Evolutionary conservation across 768 basidiomycete genomes (phyloP), one percentile per base, ranked within the genome.

Genomic region (Amanita rubescens): DNA sequence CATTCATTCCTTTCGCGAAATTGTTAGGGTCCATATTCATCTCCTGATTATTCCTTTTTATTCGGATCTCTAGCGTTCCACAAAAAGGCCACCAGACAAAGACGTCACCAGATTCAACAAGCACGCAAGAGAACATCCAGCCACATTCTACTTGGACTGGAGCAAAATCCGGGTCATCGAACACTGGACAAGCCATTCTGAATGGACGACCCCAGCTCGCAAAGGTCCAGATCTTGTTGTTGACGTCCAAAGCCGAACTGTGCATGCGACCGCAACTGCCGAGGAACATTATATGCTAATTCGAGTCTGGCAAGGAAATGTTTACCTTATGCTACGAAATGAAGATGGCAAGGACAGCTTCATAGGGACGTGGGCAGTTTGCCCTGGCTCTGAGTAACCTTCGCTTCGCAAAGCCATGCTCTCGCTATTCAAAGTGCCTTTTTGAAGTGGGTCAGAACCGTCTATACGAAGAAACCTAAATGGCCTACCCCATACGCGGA

Each of bases 401-500:
- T 84, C 81, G 55, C 62, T 66, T 5, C 59, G 63, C 48, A 82
- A 62, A 14, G 73, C 70, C 42, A 59, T 55, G 3, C 60, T 60
- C 6, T 63, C 65, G 1, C 80, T 82, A 57, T 85, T 71, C 57
- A 90, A 66, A 5, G 81, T 78, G 24, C 88, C 89, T 90, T 49
- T 33, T 11, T 7, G 7, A 10, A 52, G 30, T 20, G n/a, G 53
- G 60, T 50, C 53, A 53, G 24, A 25, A 37, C 44, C 22, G 42
- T 46, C 30, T 39, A 10, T 10, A 53, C 20, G 20, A 38, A 34
- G 30, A 51, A 44, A 45, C 44, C 44, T 43, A 44, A 24, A 27
- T 32, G 46, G 62, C 71, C 55, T 60, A 88, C 90, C 93, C 90
- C 92, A 94, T n/a, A 84, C 84, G 61, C 84, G 77, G 20, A 94